Base-by-base conservation (phyloP, 306 rosid genomes). In the Acacia confusa region DNA sequence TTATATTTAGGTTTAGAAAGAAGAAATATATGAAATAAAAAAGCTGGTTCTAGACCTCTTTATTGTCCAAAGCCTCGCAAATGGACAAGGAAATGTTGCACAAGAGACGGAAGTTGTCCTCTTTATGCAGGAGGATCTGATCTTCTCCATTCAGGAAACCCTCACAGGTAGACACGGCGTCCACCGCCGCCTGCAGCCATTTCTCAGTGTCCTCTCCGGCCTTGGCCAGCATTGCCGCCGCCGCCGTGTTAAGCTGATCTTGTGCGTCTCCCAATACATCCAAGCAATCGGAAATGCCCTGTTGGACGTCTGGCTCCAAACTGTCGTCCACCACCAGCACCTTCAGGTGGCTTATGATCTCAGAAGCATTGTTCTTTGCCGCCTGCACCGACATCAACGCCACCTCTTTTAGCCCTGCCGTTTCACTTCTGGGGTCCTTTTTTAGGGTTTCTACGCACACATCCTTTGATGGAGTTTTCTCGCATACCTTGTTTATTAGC, bases 131-230 rank as follows among this genome's bases (percentile, higher is more conserved):
- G 22, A 84, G 68, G 22, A 81, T 9, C 22, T 58, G 52, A 15
- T 84, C 83, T 1, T 28, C 34, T 3, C 86, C 87, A 4, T 82
- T 36, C 20, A 84, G 75, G 20, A 81, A 75, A 19, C 24, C 74
- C 19, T 70, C 80, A 7, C 90, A 87, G 52, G 85, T 74, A 1
- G 36, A 38, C 32, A 79, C 78, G 2, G 87, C 86, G 78, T 77
- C 85, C 66, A 78, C 48, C 1, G 90, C 90, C 43, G 79, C 87
- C 15, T 25, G 30, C 17, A 87, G 66, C 90, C 90, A 84, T 24
- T 1, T 24, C 0, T 47, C 17, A 0, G 83, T 50, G 17, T 78
- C 86, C 2, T 24, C 9, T 0, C 20, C 38, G 9, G 30, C 15
- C 1, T 36, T 63, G 6, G 4, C 75, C 40, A 58, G 32, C 34